Base-by-base conservation (phyloP, 805 yeast genomes). In the Saccharomycopsis javanensis region DNA sequence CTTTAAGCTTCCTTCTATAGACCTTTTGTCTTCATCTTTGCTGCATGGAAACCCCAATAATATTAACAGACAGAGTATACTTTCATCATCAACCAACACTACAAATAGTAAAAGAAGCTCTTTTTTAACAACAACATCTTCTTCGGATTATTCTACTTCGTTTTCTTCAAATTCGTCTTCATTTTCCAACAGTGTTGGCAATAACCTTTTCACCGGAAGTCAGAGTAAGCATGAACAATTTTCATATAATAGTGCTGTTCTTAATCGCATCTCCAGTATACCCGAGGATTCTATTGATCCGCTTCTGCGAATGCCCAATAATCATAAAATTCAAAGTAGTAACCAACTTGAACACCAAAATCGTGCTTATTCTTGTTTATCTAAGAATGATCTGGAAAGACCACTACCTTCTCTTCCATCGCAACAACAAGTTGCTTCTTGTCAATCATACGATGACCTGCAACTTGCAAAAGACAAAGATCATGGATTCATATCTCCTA, bases 81-180 rank as follows among this genome's bases (percentile, higher is more conserved):
- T 55, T 33, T 54, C 56, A n/a, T 28, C 51, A 8, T 46, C 61
- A 16, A 54, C 42, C 50, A 28, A 46, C 33, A 18, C 56, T 38
- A 8, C 56, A 27, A 18, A 23, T 15, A 45, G 31, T 20, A 57
- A 57, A 33, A 46, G 60, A 45, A 37, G 33, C 15, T 50, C 55
- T 13, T 60, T 50, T 35, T 25, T 60, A 6, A 57, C 62, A 45
- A 60, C 60, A 5, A 55, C 60, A n/a, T n/a, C n/a, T 4, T 60
- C 62, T 42, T 42, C 48, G 5, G 48, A 42, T 42, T 42, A 42
- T 20, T 42, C 48, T 4, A 20, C 48, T 13, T 42, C 48, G 8
- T 42, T 42, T 13, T 42, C 48, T 20, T 42, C 48, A 7, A 42
- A 42, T 20, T 42, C 48, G 15, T 42, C 18, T 20, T 42, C 48